Percentiles rank a stretch among this genome's conserved stretches.
phyloP scores from a whole-genome alignment of 2,329 filamentous ascomycete species.

The Fusarium sarcochroum region DNA sequence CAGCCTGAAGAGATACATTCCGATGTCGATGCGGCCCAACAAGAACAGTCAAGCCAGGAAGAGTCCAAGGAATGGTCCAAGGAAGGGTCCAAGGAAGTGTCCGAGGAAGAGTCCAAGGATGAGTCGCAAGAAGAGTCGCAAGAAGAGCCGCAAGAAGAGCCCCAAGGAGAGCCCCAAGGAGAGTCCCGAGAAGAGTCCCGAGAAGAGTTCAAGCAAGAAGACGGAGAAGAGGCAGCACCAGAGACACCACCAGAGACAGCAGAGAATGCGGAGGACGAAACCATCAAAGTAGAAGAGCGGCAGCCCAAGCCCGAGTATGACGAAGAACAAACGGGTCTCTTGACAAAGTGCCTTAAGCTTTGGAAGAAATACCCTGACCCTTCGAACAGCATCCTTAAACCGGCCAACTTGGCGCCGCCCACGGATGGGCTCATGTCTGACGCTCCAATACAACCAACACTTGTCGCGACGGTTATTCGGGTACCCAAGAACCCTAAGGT shows the following conservation, averaged over 20 bases:
- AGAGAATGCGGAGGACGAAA: conserved; percentile 35
- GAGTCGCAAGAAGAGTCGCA: background rate
- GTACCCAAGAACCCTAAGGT: conserved; percentile 85
- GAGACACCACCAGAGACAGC: conserved; percentile 35
- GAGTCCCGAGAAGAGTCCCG: background rate
- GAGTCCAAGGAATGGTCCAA: background rate
- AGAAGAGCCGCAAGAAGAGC: background rate
- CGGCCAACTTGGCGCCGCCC: conserved; percentile 77
- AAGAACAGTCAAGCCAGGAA: background rate
- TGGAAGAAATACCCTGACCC: conserved; percentile 75
- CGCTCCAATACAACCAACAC: conserved; percentile 68
- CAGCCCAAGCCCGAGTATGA: conserved; percentile 58
- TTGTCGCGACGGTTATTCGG: conserved; percentile 82
- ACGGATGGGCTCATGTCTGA: conserved; percentile 69
- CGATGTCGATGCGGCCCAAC: conserved; percentile 1
- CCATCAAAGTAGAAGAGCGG: conserved; percentile 45
- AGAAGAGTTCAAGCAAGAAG: background rate
- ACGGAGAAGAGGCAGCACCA: conserved; percentile 33
- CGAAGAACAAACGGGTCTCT: conserved; percentile 61
- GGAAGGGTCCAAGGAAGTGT: too few species aligned
- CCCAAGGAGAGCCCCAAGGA: background rate
- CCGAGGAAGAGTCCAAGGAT: too few species aligned
- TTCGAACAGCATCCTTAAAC: conserved; percentile 67
- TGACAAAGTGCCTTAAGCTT: conserved; percentile 72
- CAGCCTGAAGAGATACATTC: conserved; percentile 1